Evolutionary conservation across 164 flowering plant species (phyloP).

Genomic region (Warburgia ugandensis): DNA sequence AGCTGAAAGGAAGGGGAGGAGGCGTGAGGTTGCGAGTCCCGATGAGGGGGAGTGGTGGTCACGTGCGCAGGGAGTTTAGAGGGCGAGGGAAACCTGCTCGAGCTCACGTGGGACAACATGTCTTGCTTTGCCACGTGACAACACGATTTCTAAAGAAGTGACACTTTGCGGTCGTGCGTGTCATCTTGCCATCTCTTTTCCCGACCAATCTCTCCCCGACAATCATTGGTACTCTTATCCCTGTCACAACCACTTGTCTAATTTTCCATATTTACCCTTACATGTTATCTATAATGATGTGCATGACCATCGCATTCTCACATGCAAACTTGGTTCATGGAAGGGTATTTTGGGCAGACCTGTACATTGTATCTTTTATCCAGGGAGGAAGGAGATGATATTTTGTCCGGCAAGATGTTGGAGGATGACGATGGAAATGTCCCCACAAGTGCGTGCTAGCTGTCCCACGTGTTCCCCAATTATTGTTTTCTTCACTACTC

Average conservation of each 20-base stretch:
- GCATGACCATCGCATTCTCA: neutral
- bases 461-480: conserved; percentile 59
- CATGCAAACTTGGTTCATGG: neutral
- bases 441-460: conserved; percentile 53
- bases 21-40: neutral
- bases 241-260: neutral
- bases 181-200: conserved; percentile 39
- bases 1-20: neutral
- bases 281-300: neutral
- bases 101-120: conserved; percentile 66
- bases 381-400: neutral
- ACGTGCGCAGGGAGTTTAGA: conserved; percentile 6
- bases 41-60: conserved; percentile 9
- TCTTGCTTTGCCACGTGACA: conserved; percentile 39
- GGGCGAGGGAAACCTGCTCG: conserved; percentile 12
- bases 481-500: conserved; percentile 16
- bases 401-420: conserved; percentile 44
- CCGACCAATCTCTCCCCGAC: conserved; percentile 47
- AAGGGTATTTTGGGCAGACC: neutral
- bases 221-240: conserved; percentile 40
- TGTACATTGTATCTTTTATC: neutral
- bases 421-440: conserved; percentile 51
- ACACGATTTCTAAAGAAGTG: neutral
- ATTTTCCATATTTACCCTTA: neutral
- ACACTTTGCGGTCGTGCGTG: conserved; percentile 36